phyloP scores from a whole-genome alignment of 148 eudicot species.

The Camellia lanceoleosa region DNA sequence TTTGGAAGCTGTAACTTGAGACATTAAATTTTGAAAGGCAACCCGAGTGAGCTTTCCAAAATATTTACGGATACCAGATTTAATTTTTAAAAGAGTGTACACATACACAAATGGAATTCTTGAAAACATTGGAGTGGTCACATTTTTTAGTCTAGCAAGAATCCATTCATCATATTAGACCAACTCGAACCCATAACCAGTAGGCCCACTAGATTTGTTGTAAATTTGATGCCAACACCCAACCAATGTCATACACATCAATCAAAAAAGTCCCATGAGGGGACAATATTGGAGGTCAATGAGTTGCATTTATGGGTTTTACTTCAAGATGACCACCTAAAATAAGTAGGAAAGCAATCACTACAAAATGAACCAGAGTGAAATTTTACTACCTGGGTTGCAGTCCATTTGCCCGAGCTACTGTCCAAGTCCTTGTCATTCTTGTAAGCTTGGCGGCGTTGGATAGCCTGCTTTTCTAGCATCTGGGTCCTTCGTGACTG shows the following conservation, averaged over 20 bases:
- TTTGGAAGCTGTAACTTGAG: no score
- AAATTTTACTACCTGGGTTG: conserved; percentile 24
- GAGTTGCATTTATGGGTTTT: neutral
- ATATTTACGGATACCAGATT: no score
- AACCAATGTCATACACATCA: neutral
- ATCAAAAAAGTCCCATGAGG: neutral
- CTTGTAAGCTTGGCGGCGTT: conserved; percentile 47
- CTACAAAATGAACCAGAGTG: neutral
- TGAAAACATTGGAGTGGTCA: neutral
- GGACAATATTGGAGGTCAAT: neutral
- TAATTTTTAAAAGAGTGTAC: no score
- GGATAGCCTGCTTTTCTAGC: conserved; percentile 73
- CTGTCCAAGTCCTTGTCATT: conserved; percentile 54
- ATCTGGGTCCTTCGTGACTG: conserved; percentile 84
- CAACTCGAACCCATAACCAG: neutral
- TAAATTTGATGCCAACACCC: neutral
- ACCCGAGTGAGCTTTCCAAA: no score
- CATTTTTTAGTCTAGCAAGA: neutral
- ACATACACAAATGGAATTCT: no score
- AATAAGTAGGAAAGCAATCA: neutral
- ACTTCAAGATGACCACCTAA: neutral
- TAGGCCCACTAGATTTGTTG: neutral
- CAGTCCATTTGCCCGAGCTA: conserved; percentile 53
- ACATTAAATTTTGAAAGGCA: no score
- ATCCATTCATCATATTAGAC: neutral